A percentile compares a stretch with the other conserved stretches of the same genome.
Evolutionary conservation across 202 grass and related monocot species (phyloP).

Genomic region (Elaeis oleifera): DNA sequence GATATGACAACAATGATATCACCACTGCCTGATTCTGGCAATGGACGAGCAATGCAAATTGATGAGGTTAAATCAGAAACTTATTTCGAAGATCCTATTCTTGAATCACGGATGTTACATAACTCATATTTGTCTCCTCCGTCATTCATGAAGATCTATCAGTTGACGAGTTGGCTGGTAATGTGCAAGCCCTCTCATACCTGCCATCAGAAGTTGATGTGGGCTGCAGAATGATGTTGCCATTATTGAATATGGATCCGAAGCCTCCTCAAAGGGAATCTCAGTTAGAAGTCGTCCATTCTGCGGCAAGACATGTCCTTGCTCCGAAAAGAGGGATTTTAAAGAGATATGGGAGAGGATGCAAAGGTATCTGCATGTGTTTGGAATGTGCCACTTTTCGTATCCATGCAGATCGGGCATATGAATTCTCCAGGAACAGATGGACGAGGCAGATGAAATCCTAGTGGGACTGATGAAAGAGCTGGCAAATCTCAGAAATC

Average conservation of each 20-base stretch:
- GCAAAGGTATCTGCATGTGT: slow-evolving; percentile 83
- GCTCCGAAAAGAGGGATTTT: slow-evolving; percentile 61
- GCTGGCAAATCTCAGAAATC: slow-evolving; percentile 40
- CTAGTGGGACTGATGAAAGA: slow-evolving; percentile 53
- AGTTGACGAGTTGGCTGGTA: slow-evolving; percentile 39
- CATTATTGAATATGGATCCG: neutral
- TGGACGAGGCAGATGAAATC: slow-evolving; percentile 73
- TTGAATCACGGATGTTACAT: slow-evolving; percentile 22
- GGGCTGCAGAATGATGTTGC: neutral
- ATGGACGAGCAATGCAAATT: slow-evolving; percentile 8
- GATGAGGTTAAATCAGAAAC: slow-evolving; percentile 15
- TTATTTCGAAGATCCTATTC: slow-evolving; percentile 30
- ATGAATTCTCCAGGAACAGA: slow-evolving; percentile 87
- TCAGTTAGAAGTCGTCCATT: neutral
- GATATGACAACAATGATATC: neutral
- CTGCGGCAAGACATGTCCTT: slow-evolving; percentile 16
- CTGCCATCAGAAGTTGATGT: slow-evolving; percentile 3
- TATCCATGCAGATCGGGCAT: slow-evolving; percentile 47
- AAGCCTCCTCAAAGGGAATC: slow-evolving; percentile 4
- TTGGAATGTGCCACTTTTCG: slow-evolving; percentile 67
- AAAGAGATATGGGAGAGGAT: slow-evolving; percentile 49
- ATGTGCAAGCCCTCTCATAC: neutral
- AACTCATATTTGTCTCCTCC: slow-evolving; percentile 26
- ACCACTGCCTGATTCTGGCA: neutral
- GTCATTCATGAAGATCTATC: slow-evolving; percentile 33